Percentiles rank a stretch among this genome's conserved stretches.
These are phyloP conservation scores for Mycena kentingensis DNA, from an alignment of 768 basidiomycete species.

Conservation along the genomic window DNA sequence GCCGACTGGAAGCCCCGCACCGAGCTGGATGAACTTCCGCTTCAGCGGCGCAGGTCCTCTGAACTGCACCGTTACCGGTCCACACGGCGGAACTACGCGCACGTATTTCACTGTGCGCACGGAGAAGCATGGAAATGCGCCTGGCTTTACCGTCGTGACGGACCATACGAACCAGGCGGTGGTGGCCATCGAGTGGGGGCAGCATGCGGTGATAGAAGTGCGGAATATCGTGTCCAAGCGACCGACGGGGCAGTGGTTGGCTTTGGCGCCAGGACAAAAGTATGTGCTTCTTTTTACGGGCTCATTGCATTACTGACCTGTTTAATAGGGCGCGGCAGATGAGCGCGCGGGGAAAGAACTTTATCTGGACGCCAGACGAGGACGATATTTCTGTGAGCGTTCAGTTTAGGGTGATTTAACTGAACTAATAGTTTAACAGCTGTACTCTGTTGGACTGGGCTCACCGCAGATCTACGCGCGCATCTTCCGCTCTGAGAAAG, in stretches of 20 bases:
- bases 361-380: conserved; percentile 41
- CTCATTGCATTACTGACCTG: too few species aligned
- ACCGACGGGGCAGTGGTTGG: conserved; percentile 42
- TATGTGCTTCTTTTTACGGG: too few species aligned
- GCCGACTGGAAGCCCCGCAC: conserved; percentile 4
- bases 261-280: conserved; percentile 42
- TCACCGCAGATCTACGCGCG: conserved; percentile 25
- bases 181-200: conserved; percentile 47
- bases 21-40: conserved; percentile 38
- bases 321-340: too few species aligned
- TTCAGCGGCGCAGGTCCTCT: conserved; percentile 44
- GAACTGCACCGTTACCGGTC: conserved; percentile 46
- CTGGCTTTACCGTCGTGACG: conserved; percentile 26
- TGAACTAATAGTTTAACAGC: conserved; percentile 30
- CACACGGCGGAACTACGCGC: conserved; percentile 40
- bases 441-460: conserved; percentile 32
- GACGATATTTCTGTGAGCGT: conserved; percentile 40
- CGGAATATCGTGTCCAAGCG: conserved; percentile 37
- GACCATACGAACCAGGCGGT: conserved; percentile 35
- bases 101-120: conserved; percentile 45
- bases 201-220: conserved; percentile 44
- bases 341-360: conserved; percentile 33
- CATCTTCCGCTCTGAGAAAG: conserved; percentile 33
- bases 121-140: conserved; percentile 24
- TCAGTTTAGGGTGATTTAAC: too few species aligned